phyloP scores from a whole-genome alignment of 2,329 filamentous ascomycete species.

The Madurella mycetomatis region DNA sequence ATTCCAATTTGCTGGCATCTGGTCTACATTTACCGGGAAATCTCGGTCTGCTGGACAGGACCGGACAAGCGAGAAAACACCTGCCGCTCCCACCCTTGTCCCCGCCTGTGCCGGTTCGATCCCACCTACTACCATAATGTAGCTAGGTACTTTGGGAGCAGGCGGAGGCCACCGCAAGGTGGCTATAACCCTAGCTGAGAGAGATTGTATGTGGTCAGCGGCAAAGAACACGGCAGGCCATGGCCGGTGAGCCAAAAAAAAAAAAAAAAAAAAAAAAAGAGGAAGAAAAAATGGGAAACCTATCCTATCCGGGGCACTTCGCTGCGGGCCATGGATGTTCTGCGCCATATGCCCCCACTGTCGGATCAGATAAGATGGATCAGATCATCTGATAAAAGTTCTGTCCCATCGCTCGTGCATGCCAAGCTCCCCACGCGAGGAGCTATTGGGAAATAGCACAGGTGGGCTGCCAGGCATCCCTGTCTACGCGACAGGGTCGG shows the following conservation, averaged over 20 bases:
- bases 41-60: not conserved
- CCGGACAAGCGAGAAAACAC: not conserved
- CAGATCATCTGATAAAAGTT: constrained; percentile 19
- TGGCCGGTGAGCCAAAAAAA: too few species aligned
- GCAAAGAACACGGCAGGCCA: too few species aligned
- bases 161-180: too few species aligned
- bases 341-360: too few species aligned
- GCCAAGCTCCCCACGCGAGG: not conserved
- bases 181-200: not conserved
- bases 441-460: not conserved
- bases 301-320: too few species aligned
- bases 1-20: not conserved
- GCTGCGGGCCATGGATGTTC: too few species aligned
- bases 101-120: not conserved
- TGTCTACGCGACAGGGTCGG: too few species aligned
- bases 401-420: not conserved
- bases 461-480: too few species aligned
- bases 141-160: too few species aligned
- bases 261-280: too few species aligned
- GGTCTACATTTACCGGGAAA: not conserved
- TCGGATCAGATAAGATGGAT: not conserved
- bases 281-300: too few species aligned
- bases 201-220: not conserved
- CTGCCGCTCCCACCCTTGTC: not conserved
- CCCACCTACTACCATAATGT: too few species aligned